phyloP scores from a whole-genome alignment of 495 filamentous ascomycete species.

The Penicillium mononematosum region DNA sequence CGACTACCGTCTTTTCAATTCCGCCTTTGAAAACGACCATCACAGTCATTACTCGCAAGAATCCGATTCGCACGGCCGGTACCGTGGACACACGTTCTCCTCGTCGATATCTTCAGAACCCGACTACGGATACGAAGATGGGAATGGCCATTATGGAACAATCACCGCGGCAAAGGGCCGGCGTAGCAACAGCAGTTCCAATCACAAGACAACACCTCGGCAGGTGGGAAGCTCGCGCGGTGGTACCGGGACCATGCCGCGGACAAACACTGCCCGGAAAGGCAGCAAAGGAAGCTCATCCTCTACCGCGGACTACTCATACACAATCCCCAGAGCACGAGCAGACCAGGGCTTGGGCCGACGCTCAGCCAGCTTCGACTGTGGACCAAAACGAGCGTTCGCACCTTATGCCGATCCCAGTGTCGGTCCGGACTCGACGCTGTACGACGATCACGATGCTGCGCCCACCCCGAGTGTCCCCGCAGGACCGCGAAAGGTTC shows the following conservation, averaged over 20 bases:
- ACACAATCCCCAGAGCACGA: slow-evolving; percentile 44
- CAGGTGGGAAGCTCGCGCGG: slow-evolving; percentile 63
- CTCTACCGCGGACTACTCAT: slow-evolving; percentile 65
- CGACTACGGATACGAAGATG: slow-evolving; percentile 66
- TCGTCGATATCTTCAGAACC: slow-evolving; percentile 75
- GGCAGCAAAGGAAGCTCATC: slow-evolving; percentile 72
- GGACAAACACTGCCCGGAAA: slow-evolving; percentile 47
- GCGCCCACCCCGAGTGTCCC: slow-evolving; percentile 88
- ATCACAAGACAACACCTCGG: slow-evolving; percentile 60
- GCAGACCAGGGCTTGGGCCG: slow-evolving; percentile 54
- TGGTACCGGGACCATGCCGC: slow-evolving; percentile 26
- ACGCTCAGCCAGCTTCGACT: slow-evolving; percentile 79
- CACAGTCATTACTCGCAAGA: slow-evolving; percentile 25
- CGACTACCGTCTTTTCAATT: slow-evolving; percentile 45
- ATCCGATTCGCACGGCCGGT: slow-evolving; percentile 38
- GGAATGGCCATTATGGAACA: slow-evolving; percentile 59
- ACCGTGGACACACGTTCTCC: slow-evolving; percentile 60
- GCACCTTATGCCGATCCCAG: slow-evolving; percentile 28
- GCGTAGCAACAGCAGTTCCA: slow-evolving; percentile 81
- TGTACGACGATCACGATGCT: slow-evolving; percentile 67
- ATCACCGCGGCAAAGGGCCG: slow-evolving; percentile 51
- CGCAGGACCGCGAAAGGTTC: slow-evolving; percentile 63
- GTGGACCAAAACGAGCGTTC: slow-evolving; percentile 45
- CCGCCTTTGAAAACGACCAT: slow-evolving; percentile 38
- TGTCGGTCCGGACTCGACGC: slow-evolving; percentile 26